Evolutionary conservation across 2,329 filamentous ascomycete genomes (phyloP).

Genomic region (Sporothrix schenckii): DNA sequence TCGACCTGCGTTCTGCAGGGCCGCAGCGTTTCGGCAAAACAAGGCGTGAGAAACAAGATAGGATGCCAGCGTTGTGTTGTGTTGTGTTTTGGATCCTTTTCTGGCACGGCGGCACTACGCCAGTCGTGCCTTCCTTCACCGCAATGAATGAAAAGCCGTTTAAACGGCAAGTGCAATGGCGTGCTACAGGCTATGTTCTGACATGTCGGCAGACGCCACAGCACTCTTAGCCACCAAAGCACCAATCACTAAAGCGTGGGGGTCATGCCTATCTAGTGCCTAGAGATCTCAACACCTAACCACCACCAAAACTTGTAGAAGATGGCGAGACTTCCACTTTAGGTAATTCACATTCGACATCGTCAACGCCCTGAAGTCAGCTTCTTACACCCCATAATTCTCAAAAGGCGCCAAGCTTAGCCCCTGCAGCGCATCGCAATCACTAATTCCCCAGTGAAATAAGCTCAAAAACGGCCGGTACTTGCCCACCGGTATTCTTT

Average conservation of each 20-base stretch:
- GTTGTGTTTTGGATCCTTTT: not conserved
- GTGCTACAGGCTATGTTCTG: no score
- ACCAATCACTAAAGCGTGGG: not conserved
- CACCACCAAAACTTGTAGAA: not conserved
- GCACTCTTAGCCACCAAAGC: no score
- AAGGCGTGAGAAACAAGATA: not conserved
- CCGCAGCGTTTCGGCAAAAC: slow-evolving; percentile 1
- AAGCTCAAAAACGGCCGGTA: slow-evolving; percentile 8
- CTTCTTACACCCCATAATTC: not conserved
- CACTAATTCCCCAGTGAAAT: not conserved
- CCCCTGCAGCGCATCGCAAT: not conserved
- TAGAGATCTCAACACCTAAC: not conserved
- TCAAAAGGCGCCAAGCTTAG: not conserved
- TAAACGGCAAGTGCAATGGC: not conserved
- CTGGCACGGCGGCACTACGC: not conserved
- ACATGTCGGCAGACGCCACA: not conserved
- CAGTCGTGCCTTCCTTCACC: slow-evolving; percentile 7
- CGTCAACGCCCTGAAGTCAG: slow-evolving; percentile 8
- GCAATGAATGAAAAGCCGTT: no score
- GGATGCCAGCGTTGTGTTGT: not conserved
- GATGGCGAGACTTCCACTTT: not conserved
- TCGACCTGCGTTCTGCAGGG: slow-evolving; percentile 20
- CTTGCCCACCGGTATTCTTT: not conserved
- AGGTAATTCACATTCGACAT: not conserved
- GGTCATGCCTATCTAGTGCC: not conserved